Conservation (phyloP, 2,329 filamentous ascomycete species). For the Scopulariopsis brevicaulis region DNA sequence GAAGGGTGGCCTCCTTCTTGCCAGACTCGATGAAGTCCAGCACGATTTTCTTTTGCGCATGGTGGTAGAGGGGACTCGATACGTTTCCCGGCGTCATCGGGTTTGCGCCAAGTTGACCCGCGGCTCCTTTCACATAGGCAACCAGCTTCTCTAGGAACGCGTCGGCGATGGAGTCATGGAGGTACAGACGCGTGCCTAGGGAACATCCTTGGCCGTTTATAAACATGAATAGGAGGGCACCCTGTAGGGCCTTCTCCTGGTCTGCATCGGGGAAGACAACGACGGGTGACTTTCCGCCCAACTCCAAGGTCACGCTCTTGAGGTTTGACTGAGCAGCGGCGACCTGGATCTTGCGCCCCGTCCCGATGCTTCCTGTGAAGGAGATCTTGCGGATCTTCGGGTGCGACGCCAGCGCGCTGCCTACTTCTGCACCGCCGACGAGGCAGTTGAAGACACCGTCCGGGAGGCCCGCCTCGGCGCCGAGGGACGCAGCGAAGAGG, state of each 20-base stretch:
- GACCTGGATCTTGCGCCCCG: slow-evolving; percentile 56
- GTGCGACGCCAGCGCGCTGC: slow-evolving; percentile 40
- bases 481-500: slow-evolving; percentile 45
- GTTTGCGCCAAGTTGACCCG: slow-evolving; percentile 41
- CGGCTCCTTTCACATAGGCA: slow-evolving; percentile 39
- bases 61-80: slow-evolving; percentile 56
- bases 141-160: slow-evolving; percentile 53
- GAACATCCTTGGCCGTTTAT: slow-evolving; percentile 50
- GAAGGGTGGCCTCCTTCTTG: slow-evolving; percentile 14
- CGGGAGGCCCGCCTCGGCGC: slow-evolving; percentile 58
- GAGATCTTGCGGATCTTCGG: slow-evolving; percentile 52
- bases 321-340: slow-evolving; percentile 51
- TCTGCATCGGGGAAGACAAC: slow-evolving; percentile 57
- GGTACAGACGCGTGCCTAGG: slow-evolving; percentile 64
- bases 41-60: slow-evolving; percentile 56
- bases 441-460: slow-evolving; percentile 57
- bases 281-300: slow-evolving; percentile 61
- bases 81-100: slow-evolving; percentile 42
- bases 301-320: slow-evolving; percentile 59
- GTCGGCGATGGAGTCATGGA: slow-evolving; percentile 56
- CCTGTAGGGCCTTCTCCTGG: slow-evolving; percentile 55
- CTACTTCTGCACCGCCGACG: slow-evolving; percentile 40
- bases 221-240: slow-evolving; percentile 47
- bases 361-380: slow-evolving; percentile 64
- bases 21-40: slow-evolving; percentile 47